These are phyloP conservation scores for Paradendryphiella salina DNA, from an alignment of 2,329 filamentous ascomycete genomes.

Conservation along the genomic window DNA sequence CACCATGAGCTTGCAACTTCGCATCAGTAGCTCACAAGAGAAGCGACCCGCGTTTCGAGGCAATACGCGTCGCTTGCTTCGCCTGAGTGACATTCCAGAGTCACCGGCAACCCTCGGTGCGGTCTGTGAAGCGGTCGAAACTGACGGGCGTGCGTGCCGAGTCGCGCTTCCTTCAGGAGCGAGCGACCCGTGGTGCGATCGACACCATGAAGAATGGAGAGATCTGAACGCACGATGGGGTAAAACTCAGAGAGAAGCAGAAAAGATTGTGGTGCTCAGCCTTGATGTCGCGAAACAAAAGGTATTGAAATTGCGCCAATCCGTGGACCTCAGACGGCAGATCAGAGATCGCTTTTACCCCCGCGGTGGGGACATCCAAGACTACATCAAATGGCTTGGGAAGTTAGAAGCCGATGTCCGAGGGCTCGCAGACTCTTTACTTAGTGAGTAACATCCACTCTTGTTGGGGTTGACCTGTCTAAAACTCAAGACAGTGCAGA, in stretches of 20 bases:
- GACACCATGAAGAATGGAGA: conserved; percentile 24
- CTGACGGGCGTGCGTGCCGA: conserved; percentile 26
- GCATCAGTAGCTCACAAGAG: conserved; percentile 12
- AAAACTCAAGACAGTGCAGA: neutral
- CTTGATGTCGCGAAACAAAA: conserved; percentile 27
- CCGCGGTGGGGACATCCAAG: conserved; percentile 26
- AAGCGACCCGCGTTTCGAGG: conserved; percentile 6
- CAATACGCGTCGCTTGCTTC: conserved; percentile 14
- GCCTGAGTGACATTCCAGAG: conserved; percentile 17
- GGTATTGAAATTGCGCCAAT: conserved; percentile 28
- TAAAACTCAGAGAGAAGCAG: conserved; percentile 22
- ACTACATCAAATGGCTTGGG: conserved; percentile 33
- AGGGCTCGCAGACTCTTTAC: conserved; percentile 26
- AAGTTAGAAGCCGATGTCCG: conserved; percentile 29
- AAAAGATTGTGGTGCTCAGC: conserved; percentile 18
- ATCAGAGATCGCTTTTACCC: conserved; percentile 31
- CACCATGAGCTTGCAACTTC: conserved; percentile 16
- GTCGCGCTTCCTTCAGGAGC: conserved; percentile 8
- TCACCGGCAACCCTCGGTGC: conserved; percentile 15
- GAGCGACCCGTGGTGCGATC: conserved; percentile 19
- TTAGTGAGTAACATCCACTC: conserved; percentile 33
- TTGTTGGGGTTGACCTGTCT: too few relatives aligned
- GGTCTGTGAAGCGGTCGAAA: conserved; percentile 31
- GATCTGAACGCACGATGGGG: conserved; percentile 24
- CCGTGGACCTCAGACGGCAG: conserved; percentile 28